Percentiles rank a stretch among this genome's conserved stretches.
These are phyloP conservation scores for Vitis cinerea DNA, from an alignment of 164 flowering plant genomes.

Conservation along the genomic window DNA sequence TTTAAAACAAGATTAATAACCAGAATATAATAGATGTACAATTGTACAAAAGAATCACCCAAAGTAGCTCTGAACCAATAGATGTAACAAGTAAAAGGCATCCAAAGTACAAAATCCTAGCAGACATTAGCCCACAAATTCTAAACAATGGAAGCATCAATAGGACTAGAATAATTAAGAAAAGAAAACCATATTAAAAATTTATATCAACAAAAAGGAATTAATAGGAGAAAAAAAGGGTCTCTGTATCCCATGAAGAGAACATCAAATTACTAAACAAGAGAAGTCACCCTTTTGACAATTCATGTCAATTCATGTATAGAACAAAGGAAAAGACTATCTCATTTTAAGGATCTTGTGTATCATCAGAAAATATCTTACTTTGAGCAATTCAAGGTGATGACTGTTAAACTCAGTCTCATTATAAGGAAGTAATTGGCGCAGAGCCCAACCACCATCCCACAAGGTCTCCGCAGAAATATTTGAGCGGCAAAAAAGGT, in stretches of 20 bases:
- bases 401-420: slow-evolving; percentile 70
- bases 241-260: too few species aligned
- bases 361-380: slow-evolving; percentile 26
- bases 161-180: not conserved
- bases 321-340: not conserved
- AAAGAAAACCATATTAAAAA: too few species aligned
- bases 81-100: not conserved
- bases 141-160: not conserved
- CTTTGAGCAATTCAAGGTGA: slow-evolving; percentile 68
- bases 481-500: slow-evolving; percentile 80
- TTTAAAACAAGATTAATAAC: too few species aligned
- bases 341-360: not conserved
- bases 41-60: too few species aligned
- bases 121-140: not conserved
- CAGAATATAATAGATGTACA: too few species aligned
- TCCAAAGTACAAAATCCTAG: not conserved
- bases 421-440: slow-evolving; percentile 89
- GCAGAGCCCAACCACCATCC: slow-evolving; percentile 98
- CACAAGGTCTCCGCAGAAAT: slow-evolving; percentile 91
- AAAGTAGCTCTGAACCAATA: too few species aligned
- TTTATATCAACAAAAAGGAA: too few species aligned
- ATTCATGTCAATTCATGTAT: not conserved
- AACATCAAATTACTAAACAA: too few species aligned
- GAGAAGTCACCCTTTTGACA: too few species aligned
- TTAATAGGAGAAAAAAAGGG: too few species aligned